Conservation (phyloP, 306 rosid species). For the Mucuna pruriens region DNA sequence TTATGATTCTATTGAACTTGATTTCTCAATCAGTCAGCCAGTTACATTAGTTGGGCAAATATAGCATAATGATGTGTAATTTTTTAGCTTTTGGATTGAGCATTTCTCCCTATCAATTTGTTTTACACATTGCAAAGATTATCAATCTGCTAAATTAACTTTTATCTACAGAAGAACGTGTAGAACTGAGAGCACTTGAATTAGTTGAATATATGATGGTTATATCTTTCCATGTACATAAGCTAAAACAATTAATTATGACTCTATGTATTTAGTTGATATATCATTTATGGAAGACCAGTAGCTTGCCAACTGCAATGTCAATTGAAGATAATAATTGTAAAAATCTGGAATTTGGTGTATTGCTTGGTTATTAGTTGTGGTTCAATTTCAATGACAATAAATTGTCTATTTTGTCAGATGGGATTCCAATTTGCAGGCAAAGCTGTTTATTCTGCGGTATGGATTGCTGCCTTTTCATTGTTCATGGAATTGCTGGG, state of each 20-base stretch:
- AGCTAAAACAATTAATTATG: conserved; percentile 16
- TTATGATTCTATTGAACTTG: conserved; percentile 18
- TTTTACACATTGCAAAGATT: not conserved
- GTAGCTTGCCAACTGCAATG: conserved; percentile 25
- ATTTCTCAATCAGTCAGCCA: conserved; percentile 2
- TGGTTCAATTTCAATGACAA: conserved; percentile 28
- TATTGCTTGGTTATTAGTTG: conserved; percentile 23
- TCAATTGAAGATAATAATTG: conserved; percentile 5
- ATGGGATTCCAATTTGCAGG: conserved; percentile 98
- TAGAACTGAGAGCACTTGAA: conserved; percentile 29
- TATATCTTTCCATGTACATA: conserved; percentile 25
- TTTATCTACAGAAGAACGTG: conserved; percentile 15
- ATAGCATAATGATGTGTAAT: too few relatives aligned
- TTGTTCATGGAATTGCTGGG: conserved; percentile 96
- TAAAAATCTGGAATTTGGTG: conserved; percentile 13
- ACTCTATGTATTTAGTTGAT: conserved; percentile 17
- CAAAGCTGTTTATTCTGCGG: conserved; percentile 88
- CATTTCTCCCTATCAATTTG: conserved; percentile 7
- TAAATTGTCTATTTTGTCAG: conserved; percentile 49
- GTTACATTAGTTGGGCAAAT: conserved; percentile 21
- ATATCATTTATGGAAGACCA: conserved; percentile 17
- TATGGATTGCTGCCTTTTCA: conserved; percentile 93
- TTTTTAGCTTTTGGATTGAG: conserved; percentile 31
- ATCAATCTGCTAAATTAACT: conserved; percentile 17
- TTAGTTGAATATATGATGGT: conserved; percentile 12